Evolutionary conservation across 257 asterid genomes (phyloP), one percentile per base, ranked within the genome.

Genomic region (Ligustrum vulgare): DNA sequence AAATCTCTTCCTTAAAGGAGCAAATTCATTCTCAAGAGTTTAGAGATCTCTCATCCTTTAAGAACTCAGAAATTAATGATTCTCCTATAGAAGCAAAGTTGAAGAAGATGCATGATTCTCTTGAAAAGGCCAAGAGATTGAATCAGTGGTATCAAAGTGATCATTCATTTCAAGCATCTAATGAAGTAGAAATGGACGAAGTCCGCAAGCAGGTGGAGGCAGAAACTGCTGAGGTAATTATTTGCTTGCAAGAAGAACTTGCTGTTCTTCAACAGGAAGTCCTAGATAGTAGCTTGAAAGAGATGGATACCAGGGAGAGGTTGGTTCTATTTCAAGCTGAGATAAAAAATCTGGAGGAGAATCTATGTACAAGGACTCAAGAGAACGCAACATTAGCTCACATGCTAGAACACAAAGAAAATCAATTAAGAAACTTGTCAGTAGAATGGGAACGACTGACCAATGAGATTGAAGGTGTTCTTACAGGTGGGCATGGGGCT

Each of bases 201-300:
- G 88, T 88, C 62, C 91, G 93, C 37, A 90, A 79, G 82, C 99
- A 95, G 87, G 99, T 91, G 60, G 99, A 95, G 85, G 97, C 80
- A 72, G 99, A 95, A 90, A 93, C 99, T 56, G 98, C 96, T n/a
- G 91, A 93, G 84, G 99, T 95, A 76, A 93, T 95, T 91, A 91
- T 95, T 79, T 93, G 97, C 86, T 81, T 95, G 89, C 98, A 95
- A 85, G 96, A 89, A 86, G 98, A 95, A 86, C 98, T 95, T 67
- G 78, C 86, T 69, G 79, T 68, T 70, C 97, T 95, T 87, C 98
- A 90, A 79, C 92, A 89, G 76, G 97, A 91, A 83, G 91, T 88
- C 67, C 87, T 85, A 67, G 86, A 85, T 31, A 86, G 94, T 76
- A 87, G 83, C 84, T 70, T 67, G 69, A 93, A 86, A 78, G 97